Evolutionary conservation across 2,329 filamentous ascomycete species (phyloP).

Genomic region (Epichloe glyceriae): DNA sequence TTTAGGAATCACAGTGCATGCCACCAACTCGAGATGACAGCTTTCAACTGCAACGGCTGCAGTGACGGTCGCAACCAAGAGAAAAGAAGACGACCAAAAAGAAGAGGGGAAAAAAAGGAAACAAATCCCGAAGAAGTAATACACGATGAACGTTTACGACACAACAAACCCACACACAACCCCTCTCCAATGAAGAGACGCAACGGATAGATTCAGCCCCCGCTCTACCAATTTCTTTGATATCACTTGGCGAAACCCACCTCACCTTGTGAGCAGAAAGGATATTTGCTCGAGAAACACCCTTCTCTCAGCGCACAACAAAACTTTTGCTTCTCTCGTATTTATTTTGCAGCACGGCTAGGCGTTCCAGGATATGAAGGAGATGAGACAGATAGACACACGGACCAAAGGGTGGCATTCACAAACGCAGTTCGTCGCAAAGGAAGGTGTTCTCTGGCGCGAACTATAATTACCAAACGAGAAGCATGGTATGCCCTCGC

Average conservation of each 20-base stretch:
- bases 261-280: neutral
- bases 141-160: conserved; percentile 2
- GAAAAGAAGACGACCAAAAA: neutral
- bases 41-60: neutral
- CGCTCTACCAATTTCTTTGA: neutral
- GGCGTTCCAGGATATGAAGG: conserved; percentile 1
- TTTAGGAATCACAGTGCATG: conserved; percentile 13
- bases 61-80: neutral
- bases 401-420: neutral
- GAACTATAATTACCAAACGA: no score
- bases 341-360: conserved; percentile 1
- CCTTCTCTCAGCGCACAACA: neutral
- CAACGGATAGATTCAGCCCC: conserved; percentile 1
- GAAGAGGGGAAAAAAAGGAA: neutral
- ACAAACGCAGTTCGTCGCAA: neutral
- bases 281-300: neutral
- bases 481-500: no score
- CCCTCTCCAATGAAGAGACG: conserved; percentile 1
- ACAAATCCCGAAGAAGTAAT: neutral
- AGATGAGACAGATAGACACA: neutral
- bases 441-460: no score
- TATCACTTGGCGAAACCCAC: neutral
- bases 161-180: neutral
- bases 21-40: neutral
- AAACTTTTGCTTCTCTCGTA: neutral